Evolutionary conservation across 495 filamentous ascomycete species (phyloP).

Genomic region (Penicillium salamii): DNA sequence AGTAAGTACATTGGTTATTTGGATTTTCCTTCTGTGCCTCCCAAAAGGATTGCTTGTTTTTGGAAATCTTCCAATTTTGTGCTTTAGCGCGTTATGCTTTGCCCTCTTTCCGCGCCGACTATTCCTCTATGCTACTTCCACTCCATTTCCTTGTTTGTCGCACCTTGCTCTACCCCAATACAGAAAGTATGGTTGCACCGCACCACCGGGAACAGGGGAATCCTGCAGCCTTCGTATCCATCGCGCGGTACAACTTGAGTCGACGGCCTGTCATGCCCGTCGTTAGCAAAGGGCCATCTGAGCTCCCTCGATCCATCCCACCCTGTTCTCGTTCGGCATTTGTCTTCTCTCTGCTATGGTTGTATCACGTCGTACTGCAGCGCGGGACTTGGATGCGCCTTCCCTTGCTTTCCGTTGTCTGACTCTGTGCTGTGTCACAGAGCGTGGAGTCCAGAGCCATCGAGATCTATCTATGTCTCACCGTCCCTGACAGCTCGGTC

Average conservation of each 20-base stretch:
- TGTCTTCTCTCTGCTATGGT: not conserved
- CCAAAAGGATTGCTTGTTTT: slow-evolving; percentile 1
- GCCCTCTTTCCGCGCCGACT: not conserved
- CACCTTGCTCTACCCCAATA: slow-evolving; percentile 3
- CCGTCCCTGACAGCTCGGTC: slow-evolving; percentile 9
- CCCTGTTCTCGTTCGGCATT: not conserved
- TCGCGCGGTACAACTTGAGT: slow-evolving; percentile 20
- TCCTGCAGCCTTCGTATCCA: slow-evolving; percentile 21
- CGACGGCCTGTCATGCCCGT: slow-evolving; percentile 4
- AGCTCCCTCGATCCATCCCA: slow-evolving; percentile 3
- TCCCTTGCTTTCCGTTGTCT: slow-evolving; percentile 4
- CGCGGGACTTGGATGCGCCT: slow-evolving; percentile 4
- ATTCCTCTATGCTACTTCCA: slow-evolving; percentile 2
- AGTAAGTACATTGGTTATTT: slow-evolving; percentile 55
- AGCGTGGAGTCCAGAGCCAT: slow-evolving; percentile 2
- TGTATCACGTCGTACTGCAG: slow-evolving; percentile 3
- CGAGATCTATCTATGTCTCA: slow-evolving; percentile 18
- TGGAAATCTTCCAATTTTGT: slow-evolving; percentile 6
- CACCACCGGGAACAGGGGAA: slow-evolving; percentile 14
- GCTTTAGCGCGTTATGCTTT: slow-evolving; percentile 7
- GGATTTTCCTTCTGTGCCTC: not conserved
- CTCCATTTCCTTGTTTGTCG: slow-evolving; percentile 9
- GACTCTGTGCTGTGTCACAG: slow-evolving; percentile 2
- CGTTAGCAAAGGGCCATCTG: not conserved
- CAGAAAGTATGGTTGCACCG: slow-evolving; percentile 15